phyloP scores from a whole-genome alignment of 371 early-diverging fungal genomes.

The Mortierella sp. region DNA sequence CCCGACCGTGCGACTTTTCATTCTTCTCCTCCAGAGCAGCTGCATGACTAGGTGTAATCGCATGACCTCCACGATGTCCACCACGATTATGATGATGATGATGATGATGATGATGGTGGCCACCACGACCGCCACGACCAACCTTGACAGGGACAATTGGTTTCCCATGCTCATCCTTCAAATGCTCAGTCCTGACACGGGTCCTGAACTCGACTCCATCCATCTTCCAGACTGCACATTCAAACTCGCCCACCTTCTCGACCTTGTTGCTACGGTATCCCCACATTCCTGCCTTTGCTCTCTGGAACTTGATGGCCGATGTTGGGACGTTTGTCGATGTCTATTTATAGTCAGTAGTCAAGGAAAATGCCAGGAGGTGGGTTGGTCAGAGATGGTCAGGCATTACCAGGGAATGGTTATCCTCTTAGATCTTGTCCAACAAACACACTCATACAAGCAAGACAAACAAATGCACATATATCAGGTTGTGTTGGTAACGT shows the following conservation, averaged over 20 bases:
- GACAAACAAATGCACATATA: background rate
- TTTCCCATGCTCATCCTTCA: slow-evolving; percentile 46
- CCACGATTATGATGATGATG: background rate
- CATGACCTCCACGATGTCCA: slow-evolving; percentile 4
- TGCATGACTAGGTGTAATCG: background rate
- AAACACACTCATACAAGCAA: background rate
- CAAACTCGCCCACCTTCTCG: slow-evolving; percentile 54
- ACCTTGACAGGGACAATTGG: slow-evolving; percentile 24
- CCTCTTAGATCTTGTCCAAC: background rate
- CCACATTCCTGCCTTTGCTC: slow-evolving; percentile 56
- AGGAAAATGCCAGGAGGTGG: no score
- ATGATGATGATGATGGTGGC: slow-evolving; percentile 11
- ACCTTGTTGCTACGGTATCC: slow-evolving; percentile 47
- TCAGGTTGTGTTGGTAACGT: background rate
- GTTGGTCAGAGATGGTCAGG: background rate
- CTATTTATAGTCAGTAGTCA: background rate
- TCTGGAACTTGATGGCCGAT: slow-evolving; percentile 50
- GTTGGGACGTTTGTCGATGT: slow-evolving; percentile 55
- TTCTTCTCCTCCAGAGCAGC: slow-evolving; percentile 7
- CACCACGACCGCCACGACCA: slow-evolving; percentile 4
- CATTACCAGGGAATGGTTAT: background rate
- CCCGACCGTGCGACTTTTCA: background rate
- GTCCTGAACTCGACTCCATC: slow-evolving; percentile 54
- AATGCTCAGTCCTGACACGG: slow-evolving; percentile 53
- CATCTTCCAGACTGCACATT: slow-evolving; percentile 59